Conservation (phyloP, 208 protist species). For the Crithidia sp. region DNA sequence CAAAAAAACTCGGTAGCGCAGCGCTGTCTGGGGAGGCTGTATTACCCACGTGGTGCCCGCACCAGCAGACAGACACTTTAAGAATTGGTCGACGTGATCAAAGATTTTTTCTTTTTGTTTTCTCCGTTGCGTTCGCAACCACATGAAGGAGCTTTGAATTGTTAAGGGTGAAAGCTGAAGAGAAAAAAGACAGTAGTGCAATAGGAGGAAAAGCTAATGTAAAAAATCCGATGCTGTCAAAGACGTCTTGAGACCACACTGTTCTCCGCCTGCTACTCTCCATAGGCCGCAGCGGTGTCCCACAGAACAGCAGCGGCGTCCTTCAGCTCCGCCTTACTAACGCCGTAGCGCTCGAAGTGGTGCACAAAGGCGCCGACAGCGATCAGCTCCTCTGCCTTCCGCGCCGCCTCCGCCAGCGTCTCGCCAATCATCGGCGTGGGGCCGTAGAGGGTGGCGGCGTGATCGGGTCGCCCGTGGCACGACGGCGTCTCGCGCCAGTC, state of each 20-base stretch:
- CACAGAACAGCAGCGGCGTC: conserved; percentile 56
- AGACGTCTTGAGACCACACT: not conserved
- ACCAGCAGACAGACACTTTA: too few relatives aligned
- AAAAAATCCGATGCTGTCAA: not conserved
- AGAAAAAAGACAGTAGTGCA: too few relatives aligned
- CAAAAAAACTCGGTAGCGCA: too few relatives aligned
- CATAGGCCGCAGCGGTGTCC: conserved; percentile 67
- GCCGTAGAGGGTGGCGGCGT: conserved; percentile 59
- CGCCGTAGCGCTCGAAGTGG: conserved; percentile 73
- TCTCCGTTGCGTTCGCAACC: too few relatives aligned
- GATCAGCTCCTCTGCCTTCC: conserved; percentile 55
- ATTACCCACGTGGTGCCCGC: too few relatives aligned
- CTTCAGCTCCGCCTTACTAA: conserved; percentile 49
- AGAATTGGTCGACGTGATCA: too few relatives aligned
- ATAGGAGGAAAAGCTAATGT: too few relatives aligned
- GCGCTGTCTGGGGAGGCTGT: too few relatives aligned
- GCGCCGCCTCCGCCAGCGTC: conserved; percentile 36
- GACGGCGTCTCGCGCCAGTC: conserved; percentile 24
- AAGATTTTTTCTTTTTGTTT: too few relatives aligned
- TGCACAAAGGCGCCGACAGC: conserved; percentile 67
- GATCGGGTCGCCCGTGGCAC: conserved; percentile 20
- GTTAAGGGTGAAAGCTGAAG: too few relatives aligned
- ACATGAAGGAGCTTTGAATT: too few relatives aligned
- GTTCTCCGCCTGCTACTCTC: not conserved
- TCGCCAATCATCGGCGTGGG: conserved; percentile 46